Evolutionary conservation across 2,329 filamentous ascomycete species (phyloP), one percentile per base, ranked within the genome.

Genomic region (Neofusicoccum parvum): DNA sequence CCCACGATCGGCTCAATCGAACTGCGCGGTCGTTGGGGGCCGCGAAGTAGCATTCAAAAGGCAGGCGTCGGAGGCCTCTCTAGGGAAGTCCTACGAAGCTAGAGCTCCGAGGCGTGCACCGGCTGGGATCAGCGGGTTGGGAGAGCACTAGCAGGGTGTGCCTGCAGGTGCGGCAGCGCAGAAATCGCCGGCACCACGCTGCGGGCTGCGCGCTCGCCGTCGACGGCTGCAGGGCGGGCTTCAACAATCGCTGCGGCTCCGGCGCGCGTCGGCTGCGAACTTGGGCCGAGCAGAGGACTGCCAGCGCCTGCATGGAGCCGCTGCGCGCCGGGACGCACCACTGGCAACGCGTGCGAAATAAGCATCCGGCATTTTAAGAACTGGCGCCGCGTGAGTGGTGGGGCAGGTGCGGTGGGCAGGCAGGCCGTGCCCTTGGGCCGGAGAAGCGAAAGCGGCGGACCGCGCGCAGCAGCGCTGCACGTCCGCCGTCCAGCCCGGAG

Each of bases 351-450:
- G 32, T 46, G 43, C 41, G 41, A 60, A 60, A 60, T 60, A 60
- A 60, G 56, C 56, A 60, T 48, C 56, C 56, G 56, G 56, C 43
- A 48, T 48, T 60, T 60, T 60, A 60, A 60, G 56, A 23, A 46
- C 27, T 11, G 50, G 56, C 27, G 32, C 56, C 41, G 54, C 50
- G 54, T 59, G 54, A 36, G 41, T 59, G 54, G 54, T 46, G 39
- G 53, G 53, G 53, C 37, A 17, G 17, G 11, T 7, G 54, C 14
- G 20, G 39, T 59, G 56, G 56, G 43, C 12, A 34, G 34, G 43
- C 27, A 20, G 43, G 56, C 56, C 56, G 56, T 48, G 56, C 54
- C 54, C 54, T 45, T 46, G 20, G 54, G 39, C 54, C 54, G 54
- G 54, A 59, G 54, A 3, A 7, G 39, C 54, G 39, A 45, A 45